Evolutionary conservation across 1,284 basidiomycete species (phyloP), one percentile per base, ranked within the genome.

Genomic region (Cystobasidium pallidum): DNA sequence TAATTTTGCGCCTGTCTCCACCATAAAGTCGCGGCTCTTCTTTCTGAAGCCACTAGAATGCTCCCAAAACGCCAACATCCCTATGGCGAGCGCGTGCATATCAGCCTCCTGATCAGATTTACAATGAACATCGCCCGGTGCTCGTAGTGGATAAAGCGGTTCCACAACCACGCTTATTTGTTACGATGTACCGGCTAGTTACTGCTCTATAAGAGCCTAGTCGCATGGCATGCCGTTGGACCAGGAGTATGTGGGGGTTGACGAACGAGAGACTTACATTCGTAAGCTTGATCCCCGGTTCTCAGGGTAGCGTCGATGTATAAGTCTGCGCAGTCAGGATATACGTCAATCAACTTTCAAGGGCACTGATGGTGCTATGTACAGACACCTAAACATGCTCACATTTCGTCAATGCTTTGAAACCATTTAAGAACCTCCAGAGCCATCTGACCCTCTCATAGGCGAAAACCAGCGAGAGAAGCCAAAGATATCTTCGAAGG

Each of bases 51-150:
- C 61, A n/a, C 52, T 63, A 4, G 68, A 71, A 39, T 71, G 68
- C 68, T 71, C 68, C 68, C 68, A 71, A 51, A 41, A 71, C 15
- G 68, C 59, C 2, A 71, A 57, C 10, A 71, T 32, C 68, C 64
- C 49, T 64, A 17, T 11, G 19, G 43, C 43, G 15, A 41, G 15
- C 15, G 62, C 13, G 19, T n/a, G 62, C 8, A 30, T 19, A 24
- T 55, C 49, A 51, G 49, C n/a, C 21, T 28, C 3, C n/a, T 30
- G 24, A 51, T 28, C 13, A 21, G 49, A 45, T 13, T n/a, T n/a
- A n/a, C n/a, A n/a, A n/a, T n/a, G n/a, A n/a, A n/a, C n/a, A n/a
- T n/a, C n/a, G n/a, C n/a, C n/a, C n/a, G n/a, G n/a, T n/a, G n/a
- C n/a, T n/a, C n/a, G n/a, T n/a, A n/a, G n/a, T n/a, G n/a, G n/a